Evolutionary conservation across 805 yeast species (phyloP).

Genomic region (Barnettozyma sucrosica): DNA sequence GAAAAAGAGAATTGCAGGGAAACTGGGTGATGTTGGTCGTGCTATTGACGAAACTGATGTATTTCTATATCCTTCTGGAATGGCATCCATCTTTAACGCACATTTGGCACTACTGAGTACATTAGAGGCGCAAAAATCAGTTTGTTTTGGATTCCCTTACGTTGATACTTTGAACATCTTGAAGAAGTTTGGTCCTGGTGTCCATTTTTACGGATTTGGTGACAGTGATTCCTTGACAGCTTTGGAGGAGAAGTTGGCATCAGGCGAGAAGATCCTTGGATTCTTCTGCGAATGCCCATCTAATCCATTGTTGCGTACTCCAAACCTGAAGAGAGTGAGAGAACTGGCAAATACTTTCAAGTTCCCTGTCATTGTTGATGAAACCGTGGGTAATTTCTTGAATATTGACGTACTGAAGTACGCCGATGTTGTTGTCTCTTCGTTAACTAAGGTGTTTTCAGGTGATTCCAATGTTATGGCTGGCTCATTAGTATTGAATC

Average conservation of each 20-base stretch:
- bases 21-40: slow-evolving; percentile 25
- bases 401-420: slow-evolving; percentile 77
- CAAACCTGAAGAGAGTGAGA: slow-evolving; percentile 63
- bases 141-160: slow-evolving; percentile 94
- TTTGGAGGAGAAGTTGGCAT: slow-evolving; percentile 53
- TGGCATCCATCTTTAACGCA: slow-evolving; percentile 85
- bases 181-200: slow-evolving; percentile 88
- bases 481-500: slow-evolving; percentile 79
- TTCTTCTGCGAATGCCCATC: slow-evolving; percentile 93
- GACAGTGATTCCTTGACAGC: slow-evolving; percentile 64
- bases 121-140: slow-evolving; percentile 47
- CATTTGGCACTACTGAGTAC: slow-evolving; percentile 49
- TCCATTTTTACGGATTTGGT: slow-evolving; percentile 78
- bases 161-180: slow-evolving; percentile 86
- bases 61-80: slow-evolving; percentile 82
- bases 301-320: slow-evolving; percentile 85
- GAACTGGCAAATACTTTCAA: slow-evolving; percentile 60
- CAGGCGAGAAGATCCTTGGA: slow-evolving; percentile 65
- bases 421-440: slow-evolving; percentile 82
- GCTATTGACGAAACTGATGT: slow-evolving; percentile 54
- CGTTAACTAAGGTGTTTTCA: slow-evolving; percentile 86
- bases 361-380: slow-evolving; percentile 85
- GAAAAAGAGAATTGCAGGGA: slow-evolving; percentile 67
- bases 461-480: slow-evolving; percentile 97
- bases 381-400: slow-evolving; percentile 87